Conservation (phyloP, 129 eudicot species). For the Arctium lappa region DNA sequence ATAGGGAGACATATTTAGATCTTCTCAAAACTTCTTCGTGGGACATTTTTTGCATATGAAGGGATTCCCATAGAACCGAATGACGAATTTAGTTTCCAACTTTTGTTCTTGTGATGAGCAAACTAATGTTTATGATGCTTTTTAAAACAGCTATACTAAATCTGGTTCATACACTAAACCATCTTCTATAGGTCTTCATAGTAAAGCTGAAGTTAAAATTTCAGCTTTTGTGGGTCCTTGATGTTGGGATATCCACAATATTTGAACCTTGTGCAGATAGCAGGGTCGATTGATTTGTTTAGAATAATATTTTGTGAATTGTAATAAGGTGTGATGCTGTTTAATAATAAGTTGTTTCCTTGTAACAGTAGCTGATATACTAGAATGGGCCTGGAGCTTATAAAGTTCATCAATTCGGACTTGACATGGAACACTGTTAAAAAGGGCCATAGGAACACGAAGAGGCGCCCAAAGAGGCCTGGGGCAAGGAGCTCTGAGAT, state of each 20-base stretch:
- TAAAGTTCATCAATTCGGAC: constrained; percentile 41
- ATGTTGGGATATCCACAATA: constrained; percentile 20
- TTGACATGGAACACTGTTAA: constrained; percentile 60
- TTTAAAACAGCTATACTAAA: background rate
- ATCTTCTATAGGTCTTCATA: constrained; percentile 1
- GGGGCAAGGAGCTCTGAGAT: constrained; percentile 22
- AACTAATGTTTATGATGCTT: background rate
- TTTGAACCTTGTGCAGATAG: background rate
- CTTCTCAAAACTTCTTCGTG: constrained; percentile 12
- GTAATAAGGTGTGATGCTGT: background rate
- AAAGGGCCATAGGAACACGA: constrained; percentile 52
- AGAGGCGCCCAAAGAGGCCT: constrained; percentile 43
- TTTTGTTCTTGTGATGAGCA: constrained; percentile 2
- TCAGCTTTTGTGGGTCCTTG: constrained; percentile 16
- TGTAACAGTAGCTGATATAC: constrained; percentile 20
- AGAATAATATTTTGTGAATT: background rate
- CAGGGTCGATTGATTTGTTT: constrained; percentile 1
- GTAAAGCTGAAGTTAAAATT: constrained; percentile 17
- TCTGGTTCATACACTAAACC: background rate
- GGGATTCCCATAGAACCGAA: background rate
- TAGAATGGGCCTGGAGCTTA: constrained; percentile 41
- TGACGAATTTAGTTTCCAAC: background rate
- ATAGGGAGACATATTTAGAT: background rate
- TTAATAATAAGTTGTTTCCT: constrained; percentile 6
- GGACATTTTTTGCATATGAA: background rate